Conservation (phyloP, 2,329 filamentous ascomycete species). For the Stenocarpella maydis region DNA sequence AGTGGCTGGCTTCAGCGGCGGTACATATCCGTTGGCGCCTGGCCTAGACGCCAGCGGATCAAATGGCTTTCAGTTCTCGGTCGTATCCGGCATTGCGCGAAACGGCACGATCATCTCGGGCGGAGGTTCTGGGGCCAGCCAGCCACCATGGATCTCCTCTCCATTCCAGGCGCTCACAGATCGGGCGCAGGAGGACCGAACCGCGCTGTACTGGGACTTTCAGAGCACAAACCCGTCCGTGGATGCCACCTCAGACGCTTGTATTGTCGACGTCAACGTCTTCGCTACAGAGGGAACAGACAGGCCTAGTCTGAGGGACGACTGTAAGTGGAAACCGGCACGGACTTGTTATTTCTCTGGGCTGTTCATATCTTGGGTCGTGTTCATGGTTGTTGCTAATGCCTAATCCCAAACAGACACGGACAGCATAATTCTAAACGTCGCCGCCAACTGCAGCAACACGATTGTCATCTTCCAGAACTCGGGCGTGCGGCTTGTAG, state of each 20-base stretch:
- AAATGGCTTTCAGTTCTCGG: slow-evolving; percentile 32
- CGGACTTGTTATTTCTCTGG: too few relatives aligned
- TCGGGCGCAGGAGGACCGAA: slow-evolving; percentile 60
- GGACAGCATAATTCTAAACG: slow-evolving; percentile 62
- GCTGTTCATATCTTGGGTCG: not conserved
- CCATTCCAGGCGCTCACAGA: slow-evolving; percentile 60
- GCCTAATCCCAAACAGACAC: slow-evolving; percentile 46
- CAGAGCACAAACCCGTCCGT: slow-evolving; percentile 54
- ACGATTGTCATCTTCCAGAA: slow-evolving; percentile 74
- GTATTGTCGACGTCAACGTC: slow-evolving; percentile 70
- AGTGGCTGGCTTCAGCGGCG: slow-evolving; percentile 49
- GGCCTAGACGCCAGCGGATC: slow-evolving; percentile 44
- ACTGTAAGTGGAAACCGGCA: slow-evolving; percentile 48
- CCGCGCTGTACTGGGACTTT: slow-evolving; percentile 64
- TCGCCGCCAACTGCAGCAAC: slow-evolving; percentile 66
- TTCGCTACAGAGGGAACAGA: slow-evolving; percentile 78
- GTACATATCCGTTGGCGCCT: slow-evolving; percentile 48
- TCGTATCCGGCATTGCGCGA: slow-evolving; percentile 44
- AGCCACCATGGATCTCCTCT: slow-evolving; percentile 55
- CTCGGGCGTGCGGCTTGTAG: slow-evolving; percentile 66
- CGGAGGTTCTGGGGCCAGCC: slow-evolving; percentile 54
- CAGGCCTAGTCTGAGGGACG: slow-evolving; percentile 69
- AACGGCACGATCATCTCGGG: slow-evolving; percentile 55
- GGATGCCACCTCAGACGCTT: slow-evolving; percentile 64
- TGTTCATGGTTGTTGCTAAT: not conserved